A percentile compares a stretch with the other conserved stretches of the same genome.
phyloP scores from a whole-genome alignment of 1,139 yeast species.

The Taiozyma sp. region DNA sequence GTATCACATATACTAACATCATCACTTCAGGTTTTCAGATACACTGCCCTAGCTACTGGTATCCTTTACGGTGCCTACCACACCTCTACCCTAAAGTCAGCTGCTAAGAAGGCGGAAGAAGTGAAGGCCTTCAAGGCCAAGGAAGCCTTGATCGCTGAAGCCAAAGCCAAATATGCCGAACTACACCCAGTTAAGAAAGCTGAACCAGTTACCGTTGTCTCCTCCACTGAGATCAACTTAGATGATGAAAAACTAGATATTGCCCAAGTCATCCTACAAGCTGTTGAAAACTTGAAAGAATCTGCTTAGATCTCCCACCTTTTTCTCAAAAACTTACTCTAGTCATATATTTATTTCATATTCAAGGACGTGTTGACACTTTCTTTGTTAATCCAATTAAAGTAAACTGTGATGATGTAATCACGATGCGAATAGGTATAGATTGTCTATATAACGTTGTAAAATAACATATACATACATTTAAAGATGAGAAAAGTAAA shows the following conservation, averaged over 20 bases:
- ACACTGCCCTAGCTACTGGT: constrained; percentile 89
- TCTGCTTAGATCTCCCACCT: background rate
- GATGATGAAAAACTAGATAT: constrained; percentile 91
- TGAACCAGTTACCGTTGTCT: constrained; percentile 21
- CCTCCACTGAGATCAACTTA: constrained; percentile 53
- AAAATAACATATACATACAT: background rate
- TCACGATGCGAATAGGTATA: background rate
- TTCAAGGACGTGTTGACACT: background rate
- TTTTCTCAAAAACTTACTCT: background rate
- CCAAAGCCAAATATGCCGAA: constrained; percentile 83
- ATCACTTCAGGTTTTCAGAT: constrained; percentile 83
- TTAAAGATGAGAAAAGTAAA: background rate
- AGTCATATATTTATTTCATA: background rate
- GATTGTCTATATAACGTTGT: background rate
- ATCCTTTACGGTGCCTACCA: constrained; percentile 85
- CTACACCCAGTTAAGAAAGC: constrained; percentile 27
- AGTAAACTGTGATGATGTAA: background rate
- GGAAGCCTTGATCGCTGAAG: constrained; percentile 77
- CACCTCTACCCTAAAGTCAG: constrained; percentile 62
- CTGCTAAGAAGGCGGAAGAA: constrained; percentile 55
- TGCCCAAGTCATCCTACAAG: constrained; percentile 47
- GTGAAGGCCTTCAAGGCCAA: constrained; percentile 58
- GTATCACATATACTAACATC: background rate
- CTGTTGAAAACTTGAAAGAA: constrained; percentile 33
- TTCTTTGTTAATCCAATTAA: background rate